A percentile compares a stretch with the other conserved stretches of the same genome.
Conservation (phyloP, 2,329 filamentous ascomycete genomes). For the Elsinoe fawcettii region DNA sequence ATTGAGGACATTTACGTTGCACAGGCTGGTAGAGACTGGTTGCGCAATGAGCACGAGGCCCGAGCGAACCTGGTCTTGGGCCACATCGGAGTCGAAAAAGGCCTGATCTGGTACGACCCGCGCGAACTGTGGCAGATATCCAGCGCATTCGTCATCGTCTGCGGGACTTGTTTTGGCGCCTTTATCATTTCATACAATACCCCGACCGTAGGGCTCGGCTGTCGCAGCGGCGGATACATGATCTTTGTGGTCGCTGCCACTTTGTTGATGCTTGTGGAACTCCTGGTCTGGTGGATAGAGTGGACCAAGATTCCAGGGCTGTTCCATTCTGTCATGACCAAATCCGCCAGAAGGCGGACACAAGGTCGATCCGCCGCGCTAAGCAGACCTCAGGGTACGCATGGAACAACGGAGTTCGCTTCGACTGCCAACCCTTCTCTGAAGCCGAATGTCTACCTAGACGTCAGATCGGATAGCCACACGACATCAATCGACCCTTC, state of each 20-base stretch:
- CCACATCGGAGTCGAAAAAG: conserved; percentile 20
- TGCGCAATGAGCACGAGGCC: conserved; percentile 27
- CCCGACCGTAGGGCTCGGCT: conserved; percentile 39
- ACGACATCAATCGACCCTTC: neutral
- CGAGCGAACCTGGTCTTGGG: conserved; percentile 32
- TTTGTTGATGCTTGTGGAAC: conserved; percentile 32
- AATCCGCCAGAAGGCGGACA: neutral
- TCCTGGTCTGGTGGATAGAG: conserved; percentile 31
- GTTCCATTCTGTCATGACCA: neutral
- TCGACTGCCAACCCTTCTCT: too few relatives aligned
- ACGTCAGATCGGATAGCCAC: too few relatives aligned
- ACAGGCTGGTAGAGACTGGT: conserved; percentile 33
- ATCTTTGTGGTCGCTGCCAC: conserved; percentile 32
- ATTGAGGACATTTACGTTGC: conserved; percentile 36
- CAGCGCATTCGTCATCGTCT: conserved; percentile 32
- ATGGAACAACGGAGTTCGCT: too few relatives aligned
- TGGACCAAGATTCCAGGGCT: conserved; percentile 18
- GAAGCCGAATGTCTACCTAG: too few relatives aligned
- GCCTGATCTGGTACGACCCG: conserved; percentile 36
- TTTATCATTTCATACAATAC: conserved; percentile 39
- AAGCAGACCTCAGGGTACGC: too few relatives aligned
- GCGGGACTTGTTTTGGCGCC: conserved; percentile 31
- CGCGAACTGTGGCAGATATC: conserved; percentile 39
- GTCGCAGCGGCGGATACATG: conserved; percentile 35
- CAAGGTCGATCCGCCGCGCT: too few relatives aligned